Conservation (phyloP, 2,329 filamentous ascomycete genomes). For the Emmonsia crescens region DNA sequence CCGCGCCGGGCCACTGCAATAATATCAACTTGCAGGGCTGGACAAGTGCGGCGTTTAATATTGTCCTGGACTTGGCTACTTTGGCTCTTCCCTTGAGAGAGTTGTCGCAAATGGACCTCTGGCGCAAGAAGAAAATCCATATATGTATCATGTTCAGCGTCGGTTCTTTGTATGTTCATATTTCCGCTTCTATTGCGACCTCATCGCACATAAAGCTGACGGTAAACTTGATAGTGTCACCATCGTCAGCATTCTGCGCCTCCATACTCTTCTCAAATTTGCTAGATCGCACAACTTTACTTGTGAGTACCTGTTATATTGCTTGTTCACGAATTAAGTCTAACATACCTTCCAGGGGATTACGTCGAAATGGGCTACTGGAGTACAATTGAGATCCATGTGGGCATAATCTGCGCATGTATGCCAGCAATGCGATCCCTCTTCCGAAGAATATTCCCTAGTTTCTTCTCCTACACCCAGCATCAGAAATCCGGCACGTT, state of each 20-base stretch:
- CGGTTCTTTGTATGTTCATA: constrained; percentile 10
- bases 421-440: constrained; percentile 22
- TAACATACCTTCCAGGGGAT: not conserved
- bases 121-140: constrained; percentile 9
- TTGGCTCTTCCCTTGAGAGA: constrained; percentile 8
- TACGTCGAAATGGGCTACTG: constrained; percentile 15
- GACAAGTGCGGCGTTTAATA: constrained; percentile 10
- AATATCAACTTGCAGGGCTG: constrained; percentile 3
- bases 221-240: constrained; percentile 20
- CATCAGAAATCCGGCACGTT: constrained; percentile 2
- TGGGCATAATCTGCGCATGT: constrained; percentile 29
- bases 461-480: not conserved
- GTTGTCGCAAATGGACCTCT: constrained; percentile 7
- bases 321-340: not conserved
- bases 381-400: constrained; percentile 25
- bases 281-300: constrained; percentile 4
- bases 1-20: constrained; percentile 8
- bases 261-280: constrained; percentile 10
- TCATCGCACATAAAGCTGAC: not conserved
- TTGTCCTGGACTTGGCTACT: constrained; percentile 9
- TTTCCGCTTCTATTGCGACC: not conserved
- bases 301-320: constrained; percentile 6
- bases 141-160: constrained; percentile 10
- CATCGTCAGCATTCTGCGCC: constrained; percentile 34
- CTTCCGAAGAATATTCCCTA: constrained; percentile 11